Conservation (phyloP, 768 basidiomycete species). For the Psilocybe azurescens region DNA sequence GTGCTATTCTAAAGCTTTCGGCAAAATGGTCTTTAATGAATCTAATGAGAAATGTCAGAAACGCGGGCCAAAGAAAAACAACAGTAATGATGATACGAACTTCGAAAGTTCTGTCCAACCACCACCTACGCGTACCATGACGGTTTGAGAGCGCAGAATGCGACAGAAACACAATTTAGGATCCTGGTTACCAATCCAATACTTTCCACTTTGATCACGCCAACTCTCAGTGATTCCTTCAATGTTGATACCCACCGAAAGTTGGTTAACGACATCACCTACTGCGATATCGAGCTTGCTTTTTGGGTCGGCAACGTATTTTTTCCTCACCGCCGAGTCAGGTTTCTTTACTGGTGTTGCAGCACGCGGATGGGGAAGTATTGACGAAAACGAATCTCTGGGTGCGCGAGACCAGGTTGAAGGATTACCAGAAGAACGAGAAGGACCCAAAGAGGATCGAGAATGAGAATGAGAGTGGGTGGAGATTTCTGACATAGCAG, state of each 20-base stretch:
- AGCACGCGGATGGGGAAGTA: constrained; percentile 40
- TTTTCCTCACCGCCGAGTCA: constrained; percentile 53
- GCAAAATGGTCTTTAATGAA: constrained; percentile 90
- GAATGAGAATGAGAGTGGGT: constrained; percentile 57
- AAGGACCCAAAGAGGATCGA: constrained; percentile 45
- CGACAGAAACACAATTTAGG: constrained; percentile 91
- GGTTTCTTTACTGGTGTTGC: constrained; percentile 51
- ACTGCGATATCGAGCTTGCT: constrained; percentile 93
- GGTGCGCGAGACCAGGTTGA: constrained; percentile 76
- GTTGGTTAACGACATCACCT: constrained; percentile 88
- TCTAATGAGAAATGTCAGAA: constrained; percentile 41
- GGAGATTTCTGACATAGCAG: constrained; percentile 66
- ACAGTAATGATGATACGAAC: constrained; percentile 33
- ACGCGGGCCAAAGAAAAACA: background rate
- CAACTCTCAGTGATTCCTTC: constrained; percentile 84
- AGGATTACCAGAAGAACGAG: constrained; percentile 49
- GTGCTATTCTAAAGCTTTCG: constrained; percentile 76
- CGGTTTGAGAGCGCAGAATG: constrained; percentile 88
- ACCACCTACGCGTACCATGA: constrained; percentile 96
- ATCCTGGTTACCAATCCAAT: constrained; percentile 95
- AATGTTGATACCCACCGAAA: constrained; percentile 84
- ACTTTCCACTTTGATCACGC: constrained; percentile 93
- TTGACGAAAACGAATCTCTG: constrained; percentile 58
- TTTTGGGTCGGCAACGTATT: constrained; percentile 88
- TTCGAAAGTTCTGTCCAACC: constrained; percentile 93